Evolutionary conservation across 2,329 filamentous ascomycete genomes (phyloP).

Genomic region (Pyricularia grisea): DNA sequence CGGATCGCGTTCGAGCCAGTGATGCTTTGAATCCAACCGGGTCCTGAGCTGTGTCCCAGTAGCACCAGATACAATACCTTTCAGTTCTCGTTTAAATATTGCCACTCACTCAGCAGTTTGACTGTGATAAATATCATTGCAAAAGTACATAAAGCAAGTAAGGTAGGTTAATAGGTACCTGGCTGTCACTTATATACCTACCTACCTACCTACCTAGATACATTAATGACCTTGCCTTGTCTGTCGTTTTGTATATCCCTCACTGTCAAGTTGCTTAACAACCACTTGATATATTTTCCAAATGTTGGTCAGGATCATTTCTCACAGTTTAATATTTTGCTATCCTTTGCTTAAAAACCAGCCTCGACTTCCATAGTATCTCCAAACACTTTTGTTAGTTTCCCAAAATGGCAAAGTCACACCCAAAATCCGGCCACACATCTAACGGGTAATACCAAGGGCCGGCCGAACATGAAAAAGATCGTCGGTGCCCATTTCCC

Average conservation of each 20-base stretch:
- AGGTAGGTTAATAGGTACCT: too few relatives aligned
- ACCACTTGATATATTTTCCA: too few relatives aligned
- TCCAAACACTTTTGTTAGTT: neutral
- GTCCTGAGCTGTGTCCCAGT: neutral
- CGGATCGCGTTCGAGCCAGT: neutral
- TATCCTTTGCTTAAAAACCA: neutral
- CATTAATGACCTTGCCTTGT: too few relatives aligned
- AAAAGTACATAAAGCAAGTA: too few relatives aligned
- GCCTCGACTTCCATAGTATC: neutral
- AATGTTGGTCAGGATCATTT: too few relatives aligned
- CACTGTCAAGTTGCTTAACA: too few relatives aligned
- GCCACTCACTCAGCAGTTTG: too few relatives aligned
- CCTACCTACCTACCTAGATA: too few relatives aligned
- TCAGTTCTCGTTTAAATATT: neutral
- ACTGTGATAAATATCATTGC: too few relatives aligned
- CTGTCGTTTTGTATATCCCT: too few relatives aligned
- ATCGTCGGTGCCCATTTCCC: neutral
- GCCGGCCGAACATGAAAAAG: neutral
- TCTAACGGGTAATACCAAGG: neutral
- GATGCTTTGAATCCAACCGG: neutral
- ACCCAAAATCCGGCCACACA: neutral
- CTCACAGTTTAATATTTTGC: too few relatives aligned
- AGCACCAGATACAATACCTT: neutral
- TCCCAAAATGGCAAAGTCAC: neutral
- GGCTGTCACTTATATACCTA: too few relatives aligned